Base-by-base conservation (phyloP, 192 early-diverging fungal species). In the Entomortierella beljakovae region DNA sequence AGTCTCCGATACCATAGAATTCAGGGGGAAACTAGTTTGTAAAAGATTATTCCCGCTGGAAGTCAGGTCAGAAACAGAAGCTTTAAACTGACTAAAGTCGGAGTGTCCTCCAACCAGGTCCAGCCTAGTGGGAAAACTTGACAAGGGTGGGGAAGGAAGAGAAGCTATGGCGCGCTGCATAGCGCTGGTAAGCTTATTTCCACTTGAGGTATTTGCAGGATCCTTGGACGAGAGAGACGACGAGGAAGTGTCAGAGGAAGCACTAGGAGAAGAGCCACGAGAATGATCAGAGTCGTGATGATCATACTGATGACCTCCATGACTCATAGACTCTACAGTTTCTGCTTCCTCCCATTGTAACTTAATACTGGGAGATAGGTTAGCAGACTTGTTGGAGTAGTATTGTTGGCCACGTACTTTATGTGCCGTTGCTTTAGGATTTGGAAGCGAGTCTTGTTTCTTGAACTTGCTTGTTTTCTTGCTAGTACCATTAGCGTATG, bases 261-360 rank as follows among this genome's bases (percentile, higher is more conserved):
- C 46, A 22, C 53, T 53, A 1, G 74, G 64, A 0, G 72, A 79
- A 35, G 66, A 57, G 28, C 48, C 71, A 18, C 71, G 71, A 33
- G 71, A 73, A 15, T 29, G 42, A 28, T 57, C 32, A 6, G 31
- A 34, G 43, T 72, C 35, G 46, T 63, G 66, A 11, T 77, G 74
- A 40, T 68, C 58, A 35, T 76, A 65, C 2, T 42, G 65, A 33
- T 64, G 74, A 5, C 74, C 74, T 1, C 74, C 74, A 23, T 68
- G 52, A 37, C 74, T 79, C 74, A 79, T 79, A 26, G 74, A 79
- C 40, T 79, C 61, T 37, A 64, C 64, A 0, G 74, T 79, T 52
- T 79, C 74, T 20, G 74, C 61, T 40, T 79, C 74, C 13, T 79
- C 74, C 74, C 74, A 79, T 16, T 79, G 74, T 0, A 79, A 57